A percentile compares a stretch with the other conserved stretches of the same genome.
phyloP scores from a whole-genome alignment of 2,329 filamentous ascomycete species.

The Ascochyta rabiei region DNA sequence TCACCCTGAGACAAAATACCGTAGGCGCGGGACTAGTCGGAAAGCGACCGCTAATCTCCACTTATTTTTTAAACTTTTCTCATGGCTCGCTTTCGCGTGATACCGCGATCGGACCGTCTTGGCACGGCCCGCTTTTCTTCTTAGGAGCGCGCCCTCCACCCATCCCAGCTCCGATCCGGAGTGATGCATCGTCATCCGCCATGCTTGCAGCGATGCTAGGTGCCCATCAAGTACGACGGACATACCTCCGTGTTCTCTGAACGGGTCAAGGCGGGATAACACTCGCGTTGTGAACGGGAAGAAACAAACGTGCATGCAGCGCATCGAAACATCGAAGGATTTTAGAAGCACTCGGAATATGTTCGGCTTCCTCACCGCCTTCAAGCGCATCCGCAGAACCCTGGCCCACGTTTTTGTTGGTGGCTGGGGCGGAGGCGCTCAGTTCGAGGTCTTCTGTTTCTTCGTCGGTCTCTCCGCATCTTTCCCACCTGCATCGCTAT shows the following conservation, averaged over 20 bases:
- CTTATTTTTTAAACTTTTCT: constrained; percentile 33
- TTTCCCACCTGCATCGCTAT: constrained; percentile 58
- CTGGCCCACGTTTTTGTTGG: constrained; percentile 5
- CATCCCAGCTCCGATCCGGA: constrained; percentile 27
- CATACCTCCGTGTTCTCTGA: constrained; percentile 19
- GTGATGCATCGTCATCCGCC: constrained; percentile 20
- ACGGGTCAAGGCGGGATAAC: constrained; percentile 7
- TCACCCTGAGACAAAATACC: constrained; percentile 17
- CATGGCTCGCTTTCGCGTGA: constrained; percentile 24
- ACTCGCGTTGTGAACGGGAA: constrained; percentile 12
- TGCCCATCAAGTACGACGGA: constrained; percentile 28
- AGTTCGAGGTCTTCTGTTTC: constrained; percentile 62
- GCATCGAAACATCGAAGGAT: constrained; percentile 25
- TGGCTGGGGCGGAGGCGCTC: constrained; percentile 18
- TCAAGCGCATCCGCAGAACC: constrained; percentile 1
- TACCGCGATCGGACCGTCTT: constrained; percentile 32
- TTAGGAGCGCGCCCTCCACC: constrained; percentile 12
- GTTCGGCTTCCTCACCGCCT: constrained; percentile 24
- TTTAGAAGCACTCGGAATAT: constrained; percentile 28
- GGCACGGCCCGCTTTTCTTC: constrained; percentile 19
- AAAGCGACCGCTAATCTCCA: constrained; percentile 37
- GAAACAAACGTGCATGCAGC: constrained; percentile 29
- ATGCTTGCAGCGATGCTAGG: constrained; percentile 18
- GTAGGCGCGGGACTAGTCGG: constrained; percentile 27
- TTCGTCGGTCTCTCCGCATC: constrained; percentile 66